Evolutionary conservation across 2,329 filamentous ascomycete genomes (phyloP), one percentile per base, ranked within the genome.

Genomic region (Chrysosporium queenslandicum): DNA sequence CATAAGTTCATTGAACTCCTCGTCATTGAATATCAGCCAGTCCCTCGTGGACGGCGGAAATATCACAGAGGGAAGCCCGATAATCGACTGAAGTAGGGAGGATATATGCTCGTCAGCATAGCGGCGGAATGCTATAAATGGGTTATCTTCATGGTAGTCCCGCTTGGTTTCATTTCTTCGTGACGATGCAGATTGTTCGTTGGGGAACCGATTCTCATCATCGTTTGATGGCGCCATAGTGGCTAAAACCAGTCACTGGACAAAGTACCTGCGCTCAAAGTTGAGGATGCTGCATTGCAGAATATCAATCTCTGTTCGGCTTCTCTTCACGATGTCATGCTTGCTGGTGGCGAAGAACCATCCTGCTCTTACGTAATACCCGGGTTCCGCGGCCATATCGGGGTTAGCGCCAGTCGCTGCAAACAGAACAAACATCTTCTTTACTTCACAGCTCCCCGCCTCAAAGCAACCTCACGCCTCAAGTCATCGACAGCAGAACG

Each of bases 121-220:
- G 56, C 75, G 77, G 58, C 80, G 79, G 66, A 82, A 81, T 27
- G 74, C 70, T 52, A 80, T 73, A 64, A 82, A 81, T 0, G 79
- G 77, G 55, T 80, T 80, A 55, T 71, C 65, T 54, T 69, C 63
- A 49, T 50, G 40, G 6, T 14, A 25, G 7, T 43, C 40, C 6
- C 14, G 39, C 12, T 45, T 40, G 12, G 32, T 18, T n/a, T 47
- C 16, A 39, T 11, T 20, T 12, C 23, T 27, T n/a, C 16, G 48
- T 2, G 36, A 3, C 20, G 39, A 4, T 4, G 39, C 20, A 20
- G 21, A n/a, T 16, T 39, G 46, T 39, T 46, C 45, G 25, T 49
- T 48, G 27, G 36, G 30, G 16, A 43, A 16, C 36, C 49, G 53
- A 11, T 50, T 46, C 39, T 43, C 43, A 46, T 50, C 50, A 40